phyloP scores from a whole-genome alignment of 495 filamentous ascomycete genomes.

The Aspergillus campestris region DNA sequence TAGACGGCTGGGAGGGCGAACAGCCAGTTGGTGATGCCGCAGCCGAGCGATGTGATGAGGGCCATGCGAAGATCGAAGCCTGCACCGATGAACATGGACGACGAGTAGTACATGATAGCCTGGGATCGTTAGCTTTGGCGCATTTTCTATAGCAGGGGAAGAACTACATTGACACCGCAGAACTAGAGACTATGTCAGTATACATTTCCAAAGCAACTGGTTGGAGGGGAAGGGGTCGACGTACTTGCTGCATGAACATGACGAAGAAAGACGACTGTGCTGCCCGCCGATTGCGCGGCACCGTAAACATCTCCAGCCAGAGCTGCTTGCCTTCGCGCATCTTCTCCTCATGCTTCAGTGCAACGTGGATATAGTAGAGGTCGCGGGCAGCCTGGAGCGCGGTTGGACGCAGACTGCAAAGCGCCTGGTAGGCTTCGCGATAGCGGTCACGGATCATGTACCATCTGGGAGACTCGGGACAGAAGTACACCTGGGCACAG shows the following conservation, averaged over 20 bases:
- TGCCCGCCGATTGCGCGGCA: slow-evolving; percentile 49
- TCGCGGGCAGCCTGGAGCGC: slow-evolving; percentile 67
- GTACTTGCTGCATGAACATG: slow-evolving; percentile 81
- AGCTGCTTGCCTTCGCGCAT: slow-evolving; percentile 33
- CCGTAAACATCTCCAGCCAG: slow-evolving; percentile 47
- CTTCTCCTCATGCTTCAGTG: slow-evolving; percentile 30
- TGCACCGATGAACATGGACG: slow-evolving; percentile 43
- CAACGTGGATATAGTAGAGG: slow-evolving; percentile 65
- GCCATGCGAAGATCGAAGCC: slow-evolving; percentile 46
- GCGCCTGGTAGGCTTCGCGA: slow-evolving; percentile 52
- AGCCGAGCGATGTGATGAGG: slow-evolving; percentile 61
- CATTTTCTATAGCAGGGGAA: not conserved
- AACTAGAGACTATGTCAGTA: slow-evolving; percentile 6
- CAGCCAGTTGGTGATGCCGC: slow-evolving; percentile 71
- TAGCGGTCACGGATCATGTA: slow-evolving; percentile 56
- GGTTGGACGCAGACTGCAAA: slow-evolving; percentile 52
- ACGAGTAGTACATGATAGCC: slow-evolving; percentile 50
- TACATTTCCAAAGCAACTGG: not conserved
- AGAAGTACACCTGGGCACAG: slow-evolving; percentile 52
- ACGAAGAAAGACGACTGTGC: slow-evolving; percentile 48
- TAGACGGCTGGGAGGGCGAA: slow-evolving; percentile 72
- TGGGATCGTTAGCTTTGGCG: slow-evolving; percentile 34
- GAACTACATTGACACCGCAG: slow-evolving; percentile 2
- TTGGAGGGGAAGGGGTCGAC: not conserved
- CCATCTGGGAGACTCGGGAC: slow-evolving; percentile 49